Percentiles rank a stretch among this genome's conserved stretches.
These are phyloP conservation scores for Begonia peltatifolia DNA, from an alignment of 306 rosid genomes.

Conservation along the genomic window DNA sequence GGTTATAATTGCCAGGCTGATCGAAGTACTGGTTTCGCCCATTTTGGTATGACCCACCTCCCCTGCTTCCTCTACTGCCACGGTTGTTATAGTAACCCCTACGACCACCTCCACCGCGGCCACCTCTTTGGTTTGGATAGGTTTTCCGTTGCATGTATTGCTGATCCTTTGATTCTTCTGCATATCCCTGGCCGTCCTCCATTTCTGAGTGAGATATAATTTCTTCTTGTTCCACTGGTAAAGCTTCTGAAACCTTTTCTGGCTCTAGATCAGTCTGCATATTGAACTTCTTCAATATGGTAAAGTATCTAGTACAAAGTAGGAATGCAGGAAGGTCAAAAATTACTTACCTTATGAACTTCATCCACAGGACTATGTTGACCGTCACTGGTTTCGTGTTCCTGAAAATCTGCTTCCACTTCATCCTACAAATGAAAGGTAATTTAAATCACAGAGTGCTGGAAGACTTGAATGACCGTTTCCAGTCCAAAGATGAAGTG, in stretches of 20 bases:
- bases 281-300: constrained; percentile 3
- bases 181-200: constrained; percentile 39
- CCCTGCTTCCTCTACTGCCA: constrained; percentile 56
- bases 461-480: neutral
- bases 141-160: constrained; percentile 44
- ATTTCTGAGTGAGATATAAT: constrained; percentile 26
- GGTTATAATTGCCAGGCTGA: constrained; percentile 73
- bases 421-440: constrained; percentile 3
- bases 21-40: constrained; percentile 73
- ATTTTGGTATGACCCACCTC: constrained; percentile 51
- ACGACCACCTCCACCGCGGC: constrained; percentile 72
- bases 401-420: constrained; percentile 2
- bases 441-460: neutral
- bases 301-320: too few species aligned
- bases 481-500: too few species aligned
- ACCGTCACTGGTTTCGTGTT: constrained; percentile 5
- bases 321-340: neutral
- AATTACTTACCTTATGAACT: constrained; percentile 21
- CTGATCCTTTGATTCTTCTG: constrained; percentile 47
- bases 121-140: constrained; percentile 78
- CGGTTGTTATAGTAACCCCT: constrained; percentile 74
- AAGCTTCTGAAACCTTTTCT: constrained; percentile 28
- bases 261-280: constrained; percentile 54
- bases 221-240: constrained; percentile 34
- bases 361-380: constrained; percentile 8